Percentiles rank a stretch among this genome's conserved stretches.
phyloP scores from a whole-genome alignment of 73 alveolate species.

The Paramecium pentaurelia region DNA sequence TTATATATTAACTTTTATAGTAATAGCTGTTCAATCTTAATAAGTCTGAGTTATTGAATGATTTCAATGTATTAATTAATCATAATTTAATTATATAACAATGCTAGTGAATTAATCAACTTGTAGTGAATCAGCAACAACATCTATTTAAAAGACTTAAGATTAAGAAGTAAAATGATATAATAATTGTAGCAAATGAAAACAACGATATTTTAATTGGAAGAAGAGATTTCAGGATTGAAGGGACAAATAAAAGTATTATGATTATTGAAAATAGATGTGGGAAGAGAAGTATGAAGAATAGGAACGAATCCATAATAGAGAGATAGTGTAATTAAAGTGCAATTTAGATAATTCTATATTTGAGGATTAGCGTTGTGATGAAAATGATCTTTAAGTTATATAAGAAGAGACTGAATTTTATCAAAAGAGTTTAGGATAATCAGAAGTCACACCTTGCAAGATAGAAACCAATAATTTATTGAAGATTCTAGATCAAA shows the following conservation, averaged over 20 bases:
- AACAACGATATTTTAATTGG: neutral
- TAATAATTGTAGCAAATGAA: neutral
- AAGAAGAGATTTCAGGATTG: neutral
- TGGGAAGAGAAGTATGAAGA: constrained; percentile 42
- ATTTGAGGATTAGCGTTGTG: neutral
- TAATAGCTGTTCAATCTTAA: neutral
- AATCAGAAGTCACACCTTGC: neutral
- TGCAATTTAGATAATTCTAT: constrained; percentile 39
- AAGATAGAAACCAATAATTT: neutral
- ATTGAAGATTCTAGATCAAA: neutral
- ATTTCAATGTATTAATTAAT: neutral
- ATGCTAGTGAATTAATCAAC: neutral
- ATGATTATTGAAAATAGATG: neutral
- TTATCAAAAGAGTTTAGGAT: neutral
- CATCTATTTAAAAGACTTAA: neutral
- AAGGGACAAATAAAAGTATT: neutral
- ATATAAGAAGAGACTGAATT: constrained; percentile 8
- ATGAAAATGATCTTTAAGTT: neutral
- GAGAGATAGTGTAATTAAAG: constrained; percentile 21
- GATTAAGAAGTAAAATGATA: neutral
- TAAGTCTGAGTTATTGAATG: neutral
- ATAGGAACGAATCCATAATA: neutral
- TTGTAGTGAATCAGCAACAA: neutral
- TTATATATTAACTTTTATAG: neutral
- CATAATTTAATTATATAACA: neutral